A percentile compares a stretch with the other conserved stretches of the same genome.
Evolutionary conservation across 1,139 yeast genomes (phyloP).

Genomic region (Taphrina wiesneri): DNA sequence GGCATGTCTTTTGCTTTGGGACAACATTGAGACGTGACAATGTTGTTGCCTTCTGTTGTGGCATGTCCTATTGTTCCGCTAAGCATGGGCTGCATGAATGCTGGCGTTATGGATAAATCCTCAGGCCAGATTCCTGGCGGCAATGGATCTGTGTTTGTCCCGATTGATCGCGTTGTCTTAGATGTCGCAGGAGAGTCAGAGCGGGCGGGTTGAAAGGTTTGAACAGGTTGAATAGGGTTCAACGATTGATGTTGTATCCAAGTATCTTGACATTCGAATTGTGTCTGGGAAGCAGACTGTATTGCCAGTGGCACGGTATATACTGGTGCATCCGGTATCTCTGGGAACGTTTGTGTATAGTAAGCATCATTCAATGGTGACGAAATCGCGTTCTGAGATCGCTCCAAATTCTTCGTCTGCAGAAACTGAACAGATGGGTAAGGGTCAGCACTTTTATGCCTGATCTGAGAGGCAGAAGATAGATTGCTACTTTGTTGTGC

Average conservation of each 20-base stretch:
- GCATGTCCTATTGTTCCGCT: background rate
- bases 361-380: background rate
- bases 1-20: constrained; percentile 22
- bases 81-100: background rate
- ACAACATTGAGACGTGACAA: constrained; percentile 5
- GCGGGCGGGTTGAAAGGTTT: background rate
- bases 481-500: background rate
- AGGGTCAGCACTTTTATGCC: constrained; percentile 5
- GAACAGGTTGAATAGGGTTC: background rate
- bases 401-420: background rate
- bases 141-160: constrained; percentile 23
- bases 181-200: background rate
- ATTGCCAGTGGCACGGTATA: background rate
- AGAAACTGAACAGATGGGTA: constrained; percentile 6
- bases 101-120: background rate
- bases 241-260: background rate
- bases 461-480: background rate
- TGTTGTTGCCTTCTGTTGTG: background rate
- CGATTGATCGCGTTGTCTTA: constrained; percentile 22
- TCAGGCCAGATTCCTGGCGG: constrained; percentile 19
- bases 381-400: background rate
- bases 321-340: background rate
- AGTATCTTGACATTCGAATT: background rate
- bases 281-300: background rate
- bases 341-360: background rate